phyloP scores from a whole-genome alignment of 2,329 filamentous ascomycete genomes.

The Colletotrichum sp. region DNA sequence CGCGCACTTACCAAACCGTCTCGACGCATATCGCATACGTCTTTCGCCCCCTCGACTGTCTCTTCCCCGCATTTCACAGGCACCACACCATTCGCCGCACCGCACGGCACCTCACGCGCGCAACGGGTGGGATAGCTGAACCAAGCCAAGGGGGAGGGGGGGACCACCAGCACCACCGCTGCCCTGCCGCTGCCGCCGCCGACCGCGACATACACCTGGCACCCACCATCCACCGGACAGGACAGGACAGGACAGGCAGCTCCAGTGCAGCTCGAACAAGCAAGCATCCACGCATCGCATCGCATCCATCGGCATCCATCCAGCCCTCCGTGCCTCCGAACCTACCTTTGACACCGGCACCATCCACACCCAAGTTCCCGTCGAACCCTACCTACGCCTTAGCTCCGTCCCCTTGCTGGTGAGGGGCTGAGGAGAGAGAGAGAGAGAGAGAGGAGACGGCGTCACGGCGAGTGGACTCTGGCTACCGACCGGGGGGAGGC shows the following conservation, averaged over 20 bases:
- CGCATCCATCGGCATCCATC: background rate
- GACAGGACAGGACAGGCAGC: background rate
- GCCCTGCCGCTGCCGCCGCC: background rate
- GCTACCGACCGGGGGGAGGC: constrained; percentile 4
- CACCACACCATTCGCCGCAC: background rate
- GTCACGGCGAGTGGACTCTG: constrained; percentile 3
- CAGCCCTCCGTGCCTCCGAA: background rate
- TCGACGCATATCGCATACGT: background rate
- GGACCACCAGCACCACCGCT: background rate
- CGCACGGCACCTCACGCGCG: background rate
- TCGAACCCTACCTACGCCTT: background rate
- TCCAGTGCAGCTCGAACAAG: background rate
- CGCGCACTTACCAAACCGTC: background rate
- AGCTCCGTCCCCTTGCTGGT: constrained; percentile 10
- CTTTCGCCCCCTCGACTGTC: background rate
- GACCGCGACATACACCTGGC: background rate
- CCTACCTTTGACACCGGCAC: background rate
- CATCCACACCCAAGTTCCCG: background rate
- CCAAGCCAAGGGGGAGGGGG: background rate
- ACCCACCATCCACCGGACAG: background rate
- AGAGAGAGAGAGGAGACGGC: background rate
- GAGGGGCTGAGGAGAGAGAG: constrained; percentile 8
- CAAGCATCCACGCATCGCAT: background rate
- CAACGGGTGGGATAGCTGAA: background rate
- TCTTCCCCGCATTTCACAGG: constrained; percentile 14